These are phyloP conservation scores for Hymenoscyphus scutula DNA, from an alignment of 2,329 filamentous ascomycete species.

Conservation along the genomic window DNA sequence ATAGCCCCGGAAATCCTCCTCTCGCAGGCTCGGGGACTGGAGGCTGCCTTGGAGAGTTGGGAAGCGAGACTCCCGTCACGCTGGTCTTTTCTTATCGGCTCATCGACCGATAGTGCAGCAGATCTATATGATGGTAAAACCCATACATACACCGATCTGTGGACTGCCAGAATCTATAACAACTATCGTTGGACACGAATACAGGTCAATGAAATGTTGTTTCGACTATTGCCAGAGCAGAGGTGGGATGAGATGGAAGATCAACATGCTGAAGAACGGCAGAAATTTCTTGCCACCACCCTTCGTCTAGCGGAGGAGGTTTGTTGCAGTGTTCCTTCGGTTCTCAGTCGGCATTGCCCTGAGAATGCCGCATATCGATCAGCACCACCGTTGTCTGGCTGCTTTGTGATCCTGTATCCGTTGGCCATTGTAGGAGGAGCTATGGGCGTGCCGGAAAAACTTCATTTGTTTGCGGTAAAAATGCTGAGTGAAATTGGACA, in stretches of 20 bases:
- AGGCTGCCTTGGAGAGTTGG: slow-evolving; percentile 25
- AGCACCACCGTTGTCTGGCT: slow-evolving; percentile 19
- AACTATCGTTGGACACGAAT: slow-evolving; percentile 30
- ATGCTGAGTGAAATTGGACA: slow-evolving; percentile 26
- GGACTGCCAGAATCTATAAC: slow-evolving; percentile 29
- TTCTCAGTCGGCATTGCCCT: slow-evolving; percentile 14
- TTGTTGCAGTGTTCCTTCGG: slow-evolving; percentile 24
- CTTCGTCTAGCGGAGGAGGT: slow-evolving; percentile 25
- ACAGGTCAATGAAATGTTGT: slow-evolving; percentile 26
- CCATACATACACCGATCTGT: slow-evolving; percentile 27
- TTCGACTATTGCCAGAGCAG: slow-evolving; percentile 1
- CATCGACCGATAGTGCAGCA: not conserved
- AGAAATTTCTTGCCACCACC: slow-evolving; percentile 20
- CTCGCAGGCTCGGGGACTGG: slow-evolving; percentile 16
- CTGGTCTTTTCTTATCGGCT: slow-evolving; percentile 19
- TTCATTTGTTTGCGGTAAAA: slow-evolving; percentile 24
- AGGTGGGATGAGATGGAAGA: slow-evolving; percentile 5
- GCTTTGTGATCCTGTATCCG: slow-evolving; percentile 26
- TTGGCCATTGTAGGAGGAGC: slow-evolving; percentile 25
- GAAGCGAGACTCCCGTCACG: slow-evolving; percentile 20
- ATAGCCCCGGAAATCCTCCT: slow-evolving; percentile 14
- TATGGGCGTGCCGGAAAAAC: slow-evolving; percentile 23
- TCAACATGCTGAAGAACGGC: slow-evolving; percentile 17
- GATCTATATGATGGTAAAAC: slow-evolving; percentile 19
- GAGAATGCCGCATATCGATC: slow-evolving; percentile 1